Base-by-base conservation (phyloP, 2,329 filamentous ascomycete species). In the Pyrenochaeta sp. region DNA sequence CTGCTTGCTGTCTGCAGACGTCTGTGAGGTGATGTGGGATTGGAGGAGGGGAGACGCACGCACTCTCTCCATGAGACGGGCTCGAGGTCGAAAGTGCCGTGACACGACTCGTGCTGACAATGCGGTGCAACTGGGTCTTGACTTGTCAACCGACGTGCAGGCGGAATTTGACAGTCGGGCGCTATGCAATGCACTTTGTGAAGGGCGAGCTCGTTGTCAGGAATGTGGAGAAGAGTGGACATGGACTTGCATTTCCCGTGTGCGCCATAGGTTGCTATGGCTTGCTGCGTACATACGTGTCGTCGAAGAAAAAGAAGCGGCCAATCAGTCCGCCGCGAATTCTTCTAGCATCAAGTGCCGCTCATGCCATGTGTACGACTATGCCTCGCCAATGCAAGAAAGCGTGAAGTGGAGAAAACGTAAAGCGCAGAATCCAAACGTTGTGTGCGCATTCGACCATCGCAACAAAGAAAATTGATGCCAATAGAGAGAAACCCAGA, bases 201-300 rank as follows among this genome's bases (percentile, higher is more conserved):
- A 28, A 23, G 18, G 18, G 36, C 29, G 32, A 32, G 21, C 26
- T 44, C n/a, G n/a, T n/a, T n/a, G n/a, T n/a, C n/a, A n/a, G n/a
- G 37, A 43, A 30, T 44, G 22, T 34, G 27, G 41, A 38, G 45
- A 26, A 41, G 45, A 57, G 53, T 48, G 48, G 52, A 48, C 38
- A 41, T 22, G 36, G 37, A 35, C 34, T 35, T 53, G 49, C 51
- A 44, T 53, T 52, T 17, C 38, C n/a, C 35, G 32, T 30, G 30
- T 49, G 53, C 51, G 48, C 41, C 30, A 48, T 46, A 48, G 49
- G 36, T 41, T 44, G 21, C 31, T 47, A 31, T n/a, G n/a, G n/a
- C 47, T 27, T 39, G 44, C 46, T 40, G 57, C 48, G 46, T 61
- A 60, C 52, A 51, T 60, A 59, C 55, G 55, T 59, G 58, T 63